Base-by-base conservation (phyloP, 2,329 filamentous ascomycete species). In the Tympanopsis confertula region DNA sequence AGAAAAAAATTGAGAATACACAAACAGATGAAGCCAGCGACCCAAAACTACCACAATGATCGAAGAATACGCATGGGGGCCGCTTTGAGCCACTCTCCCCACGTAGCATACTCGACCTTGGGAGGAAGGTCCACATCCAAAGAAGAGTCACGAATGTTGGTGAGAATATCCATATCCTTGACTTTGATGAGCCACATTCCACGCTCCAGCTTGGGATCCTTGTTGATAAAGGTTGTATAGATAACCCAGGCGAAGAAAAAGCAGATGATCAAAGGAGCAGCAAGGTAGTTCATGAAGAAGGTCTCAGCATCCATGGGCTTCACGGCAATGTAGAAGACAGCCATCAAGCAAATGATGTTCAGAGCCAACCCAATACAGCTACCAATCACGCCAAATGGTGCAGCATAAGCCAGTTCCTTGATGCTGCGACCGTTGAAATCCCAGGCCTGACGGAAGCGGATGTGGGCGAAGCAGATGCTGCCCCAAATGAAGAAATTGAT, bases 391-490 rank as follows among this genome's bases (percentile, higher is more conserved):
- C 89, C 89, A 4, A 83, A 74, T 53, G 93, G 85, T 0, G 84
- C 84, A 22, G 62, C 67, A 65, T 89, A 95, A 4, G 88, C 82
- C 4, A 96, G 69, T 48, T 94, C 84, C 39, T 77, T 66, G 24
- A 88, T 63, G n/a, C 64, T 69, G 53, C 80, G 81, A 33, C 82
- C 83, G 43, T 79, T 74, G 12, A 62, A 52, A 33, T 65, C 68
- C 86, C 86, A 94, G n/a, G 79, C 85, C 19, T 64, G 62, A 44
- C 88, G 85, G 71, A 95, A 95, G 39, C 87, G 86, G 52, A 95
- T 93, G 59, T 95, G 88, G 18, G 82, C 75, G n/a, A 93, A 63
- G 57, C 86, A 94, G 56, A 94, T 89, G 45, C 82, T 83, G 39
- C 69, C 75, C 84, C 84, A 88, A 4, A 82, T 87, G 62, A 88